These are phyloP conservation scores for Curvularia eragrostidis DNA, from an alignment of 2,329 filamentous ascomycete genomes.

Conservation along the genomic window DNA sequence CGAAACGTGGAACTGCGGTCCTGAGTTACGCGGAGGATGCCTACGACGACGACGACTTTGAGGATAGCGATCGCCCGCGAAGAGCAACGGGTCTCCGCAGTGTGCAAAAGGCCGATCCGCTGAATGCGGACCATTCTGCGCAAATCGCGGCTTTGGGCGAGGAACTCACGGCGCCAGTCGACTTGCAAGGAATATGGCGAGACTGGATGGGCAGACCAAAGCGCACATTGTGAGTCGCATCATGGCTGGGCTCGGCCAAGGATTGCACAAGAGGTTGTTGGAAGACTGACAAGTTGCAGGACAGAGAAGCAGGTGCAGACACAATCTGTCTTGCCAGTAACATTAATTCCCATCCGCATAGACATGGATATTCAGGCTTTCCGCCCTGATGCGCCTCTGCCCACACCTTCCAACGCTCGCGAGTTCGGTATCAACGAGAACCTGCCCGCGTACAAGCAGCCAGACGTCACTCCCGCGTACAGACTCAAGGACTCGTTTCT, in stretches of 20 bases:
- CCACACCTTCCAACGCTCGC: slow-evolving; percentile 65
- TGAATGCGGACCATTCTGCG: slow-evolving; percentile 66
- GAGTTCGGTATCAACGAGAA: slow-evolving; percentile 71
- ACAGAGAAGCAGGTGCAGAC: slow-evolving; percentile 68
- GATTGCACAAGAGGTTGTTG: neutral
- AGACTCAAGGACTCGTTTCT: slow-evolving; percentile 93
- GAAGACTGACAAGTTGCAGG: slow-evolving; percentile 39
- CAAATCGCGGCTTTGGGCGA: slow-evolving; percentile 80
- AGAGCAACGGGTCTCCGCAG: slow-evolving; percentile 82
- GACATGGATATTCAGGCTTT: slow-evolving; percentile 89
- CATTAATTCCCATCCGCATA: slow-evolving; percentile 93
- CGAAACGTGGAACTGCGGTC: slow-evolving; percentile 93
- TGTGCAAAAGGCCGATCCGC: slow-evolving; percentile 70
- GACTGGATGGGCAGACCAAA: slow-evolving; percentile 89
- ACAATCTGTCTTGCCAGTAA: slow-evolving; percentile 80
- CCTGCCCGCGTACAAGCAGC: slow-evolving; percentile 77
- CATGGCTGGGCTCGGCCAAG: neutral
- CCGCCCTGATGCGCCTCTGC: slow-evolving; percentile 69
- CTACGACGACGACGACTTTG: slow-evolving; percentile 83
- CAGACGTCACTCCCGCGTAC: slow-evolving; percentile 82
- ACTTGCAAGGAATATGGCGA: slow-evolving; percentile 88
- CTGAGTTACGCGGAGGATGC: slow-evolving; percentile 99
- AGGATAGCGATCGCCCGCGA: slow-evolving; percentile 73
- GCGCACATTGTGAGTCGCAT: slow-evolving; percentile 54
- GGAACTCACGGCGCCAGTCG: slow-evolving; percentile 77